A percentile compares a stretch with the other conserved stretches of the same genome.
Conservation (phyloP, 2,329 filamentous ascomycete genomes). For the Sphaceloma murrayae region DNA sequence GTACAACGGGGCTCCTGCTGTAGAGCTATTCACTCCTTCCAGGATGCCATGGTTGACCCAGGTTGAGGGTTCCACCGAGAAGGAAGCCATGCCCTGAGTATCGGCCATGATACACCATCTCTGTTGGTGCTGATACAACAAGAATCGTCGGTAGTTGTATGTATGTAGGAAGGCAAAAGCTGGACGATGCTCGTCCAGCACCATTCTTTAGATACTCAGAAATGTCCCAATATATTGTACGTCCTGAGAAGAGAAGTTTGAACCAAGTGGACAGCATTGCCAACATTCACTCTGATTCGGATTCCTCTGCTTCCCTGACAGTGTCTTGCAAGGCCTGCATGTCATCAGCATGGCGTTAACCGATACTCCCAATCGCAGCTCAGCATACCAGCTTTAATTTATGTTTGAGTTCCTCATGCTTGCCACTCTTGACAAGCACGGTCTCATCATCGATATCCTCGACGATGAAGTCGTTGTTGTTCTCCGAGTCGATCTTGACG, state of each 20-base stretch:
- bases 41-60: constrained; percentile 34
- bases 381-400: constrained; percentile 55
- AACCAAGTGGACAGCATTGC: neutral
- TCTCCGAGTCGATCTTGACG: constrained; percentile 59
- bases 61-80: constrained; percentile 33
- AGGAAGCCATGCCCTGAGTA: constrained; percentile 31
- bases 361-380: no score
- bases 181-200: no score
- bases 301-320: constrained; percentile 31
- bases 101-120: no score
- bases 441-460: constrained; percentile 72
- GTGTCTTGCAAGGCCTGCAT: constrained; percentile 30
- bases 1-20: constrained; percentile 31
- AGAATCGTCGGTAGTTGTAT: no score
- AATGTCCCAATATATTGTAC: no score
- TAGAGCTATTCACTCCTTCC: constrained; percentile 33
- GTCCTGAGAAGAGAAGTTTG: no score
- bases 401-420: constrained; percentile 57
- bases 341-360: neutral
- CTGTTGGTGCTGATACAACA: no score
- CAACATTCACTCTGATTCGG: constrained; percentile 27
- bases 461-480: constrained; percentile 63
- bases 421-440: constrained; percentile 64
- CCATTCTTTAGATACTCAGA: no score
- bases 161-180: no score